A percentile compares a stretch with the other conserved stretches of the same genome.
These are phyloP conservation scores for Globisporangium canariense DNA, from an alignment of 352 stramenopile genomes.

Conservation along the genomic window DNA sequence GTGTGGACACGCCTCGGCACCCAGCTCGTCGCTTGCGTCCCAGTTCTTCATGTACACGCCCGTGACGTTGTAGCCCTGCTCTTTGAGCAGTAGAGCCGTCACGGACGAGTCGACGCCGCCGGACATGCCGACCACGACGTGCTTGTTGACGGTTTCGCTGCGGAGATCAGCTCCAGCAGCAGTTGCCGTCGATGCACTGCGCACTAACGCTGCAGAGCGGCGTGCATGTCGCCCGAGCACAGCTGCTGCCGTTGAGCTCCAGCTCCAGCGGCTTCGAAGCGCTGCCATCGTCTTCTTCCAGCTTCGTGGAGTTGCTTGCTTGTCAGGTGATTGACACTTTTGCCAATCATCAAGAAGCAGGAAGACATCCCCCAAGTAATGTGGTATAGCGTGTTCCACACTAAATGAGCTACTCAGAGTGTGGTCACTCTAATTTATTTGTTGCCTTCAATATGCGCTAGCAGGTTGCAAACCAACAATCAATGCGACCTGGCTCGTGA, in stretches of 20 bases:
- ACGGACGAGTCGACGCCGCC: conserved; percentile 98
- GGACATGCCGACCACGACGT: conserved; percentile 96
- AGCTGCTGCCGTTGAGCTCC: background rate
- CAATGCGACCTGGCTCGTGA: too few species aligned
- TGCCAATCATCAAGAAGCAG: background rate
- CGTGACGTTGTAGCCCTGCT: conserved; percentile 89
- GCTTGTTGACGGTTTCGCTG: conserved; percentile 34
- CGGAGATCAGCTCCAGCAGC: background rate
- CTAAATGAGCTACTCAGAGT: background rate
- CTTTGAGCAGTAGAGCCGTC: conserved; percentile 88
- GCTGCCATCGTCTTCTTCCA: conserved; percentile 1
- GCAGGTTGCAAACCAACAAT: too few species aligned
- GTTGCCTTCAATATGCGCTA: too few species aligned
- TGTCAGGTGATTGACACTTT: background rate
- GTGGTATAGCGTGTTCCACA: background rate
- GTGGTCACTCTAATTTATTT: background rate
- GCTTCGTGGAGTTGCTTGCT: background rate
- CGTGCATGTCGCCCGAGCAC: background rate
- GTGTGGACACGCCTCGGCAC: conserved; percentile 71
- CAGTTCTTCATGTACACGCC: conserved; percentile 99
- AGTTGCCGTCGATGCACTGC: background rate
- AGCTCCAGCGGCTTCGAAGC: conserved; percentile 8
- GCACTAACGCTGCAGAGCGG: background rate
- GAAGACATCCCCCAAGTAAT: background rate
- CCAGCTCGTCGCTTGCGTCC: conserved; percentile 93